Evolutionary conservation across 73 alveolate species (phyloP).

Genomic region (Paramecium octaurelia): DNA sequence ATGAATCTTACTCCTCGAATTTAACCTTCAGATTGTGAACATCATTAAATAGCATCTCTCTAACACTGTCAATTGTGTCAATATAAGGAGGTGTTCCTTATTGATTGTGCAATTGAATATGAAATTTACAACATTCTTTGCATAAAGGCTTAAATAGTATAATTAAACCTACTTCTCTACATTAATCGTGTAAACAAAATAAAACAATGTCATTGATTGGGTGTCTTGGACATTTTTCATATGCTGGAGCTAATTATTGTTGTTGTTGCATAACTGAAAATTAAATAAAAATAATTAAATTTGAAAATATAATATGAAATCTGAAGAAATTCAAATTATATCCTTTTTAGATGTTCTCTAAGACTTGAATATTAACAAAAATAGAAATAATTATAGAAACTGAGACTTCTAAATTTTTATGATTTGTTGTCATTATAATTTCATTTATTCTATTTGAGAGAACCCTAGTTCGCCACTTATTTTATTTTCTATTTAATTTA

Average conservation of each 20-base stretch:
- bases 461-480: not conserved
- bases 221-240: conserved; percentile 37
- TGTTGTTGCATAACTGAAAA: conserved; percentile 10
- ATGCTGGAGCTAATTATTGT: not conserved
- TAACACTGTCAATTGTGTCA: conserved; percentile 15
- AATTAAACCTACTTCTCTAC: not conserved
- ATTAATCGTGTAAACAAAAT: not conserved
- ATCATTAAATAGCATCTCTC: not conserved
- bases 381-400: not conserved
- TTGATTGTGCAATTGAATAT: conserved; percentile 11
- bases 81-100: not conserved
- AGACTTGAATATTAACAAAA: not conserved
- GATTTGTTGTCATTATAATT: not conserved
- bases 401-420: not conserved
- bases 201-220: not conserved
- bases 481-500: not conserved
- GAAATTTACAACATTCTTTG: conserved; percentile 39
- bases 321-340: not conserved
- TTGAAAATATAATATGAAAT: not conserved
- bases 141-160: not conserved
- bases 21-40: not conserved
- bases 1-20: not conserved
- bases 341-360: too few relatives aligned
- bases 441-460: not conserved
- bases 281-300: not conserved